Evolutionary conservation across 2,329 filamentous ascomycete species (phyloP).

Genomic region (Ophiostoma populinum): DNA sequence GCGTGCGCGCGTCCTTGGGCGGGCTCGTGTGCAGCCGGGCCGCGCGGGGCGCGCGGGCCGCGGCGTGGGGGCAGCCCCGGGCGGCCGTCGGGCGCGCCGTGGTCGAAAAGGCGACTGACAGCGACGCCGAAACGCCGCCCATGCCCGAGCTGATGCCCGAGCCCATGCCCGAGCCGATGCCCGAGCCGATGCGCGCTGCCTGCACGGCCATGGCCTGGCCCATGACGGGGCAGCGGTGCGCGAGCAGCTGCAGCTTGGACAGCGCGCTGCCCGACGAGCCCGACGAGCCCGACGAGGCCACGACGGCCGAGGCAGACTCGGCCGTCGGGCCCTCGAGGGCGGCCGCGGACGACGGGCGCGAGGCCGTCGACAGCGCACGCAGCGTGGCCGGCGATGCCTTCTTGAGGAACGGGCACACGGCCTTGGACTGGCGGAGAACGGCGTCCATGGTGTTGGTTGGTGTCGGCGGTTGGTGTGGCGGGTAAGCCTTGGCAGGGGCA

Average conservation of each 20-base stretch:
- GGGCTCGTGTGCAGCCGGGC: conserved; percentile 70
- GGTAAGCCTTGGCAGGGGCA: too few species aligned
- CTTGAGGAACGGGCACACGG: conserved; percentile 94
- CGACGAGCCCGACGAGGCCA: neutral
- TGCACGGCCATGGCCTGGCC: conserved; percentile 91
- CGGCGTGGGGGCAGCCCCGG: neutral
- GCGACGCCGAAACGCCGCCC: conserved; percentile 9
- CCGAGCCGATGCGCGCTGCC: conserved; percentile 34
- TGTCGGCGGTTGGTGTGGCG: too few species aligned
- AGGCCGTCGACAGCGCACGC: conserved; percentile 68
- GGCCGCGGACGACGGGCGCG: conserved; percentile 29
- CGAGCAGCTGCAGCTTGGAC: conserved; percentile 89
- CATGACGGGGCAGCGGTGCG: conserved; percentile 94
- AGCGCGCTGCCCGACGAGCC: conserved; percentile 80
- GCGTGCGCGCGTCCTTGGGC: conserved; percentile 58
- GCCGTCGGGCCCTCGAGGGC: conserved; percentile 21
- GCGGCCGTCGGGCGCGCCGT: conserved; percentile 1
- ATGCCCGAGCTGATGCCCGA: conserved; percentile 8
- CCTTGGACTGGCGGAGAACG: conserved; percentile 84
- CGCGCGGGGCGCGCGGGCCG: conserved; percentile 1
- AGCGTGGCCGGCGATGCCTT: conserved; percentile 84
- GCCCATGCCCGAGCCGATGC: conserved; percentile 13
- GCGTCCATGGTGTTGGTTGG: conserved; percentile 62
- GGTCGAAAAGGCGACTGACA: conserved; percentile 10
- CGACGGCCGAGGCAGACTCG: neutral